These are phyloP conservation scores for Gonium pectorale DNA, from an alignment of 139 green algal species.

Conservation along the genomic window DNA sequence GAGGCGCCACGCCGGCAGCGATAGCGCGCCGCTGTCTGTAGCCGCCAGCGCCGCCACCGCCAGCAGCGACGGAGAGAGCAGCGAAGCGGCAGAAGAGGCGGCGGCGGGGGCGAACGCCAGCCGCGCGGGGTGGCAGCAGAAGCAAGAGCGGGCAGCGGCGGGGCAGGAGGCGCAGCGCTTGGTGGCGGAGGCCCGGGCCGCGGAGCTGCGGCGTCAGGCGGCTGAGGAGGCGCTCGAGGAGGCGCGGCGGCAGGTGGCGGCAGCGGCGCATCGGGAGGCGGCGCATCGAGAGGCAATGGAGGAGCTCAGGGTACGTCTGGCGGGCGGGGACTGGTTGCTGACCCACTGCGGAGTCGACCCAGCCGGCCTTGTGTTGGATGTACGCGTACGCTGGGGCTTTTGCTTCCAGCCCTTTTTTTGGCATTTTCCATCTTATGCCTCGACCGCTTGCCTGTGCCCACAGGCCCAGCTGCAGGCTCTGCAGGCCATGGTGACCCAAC, in stretches of 20 bases:
- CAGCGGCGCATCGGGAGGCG: slow-evolving; percentile 2
- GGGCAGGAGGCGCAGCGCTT: background rate
- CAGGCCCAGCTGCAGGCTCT: slow-evolving; percentile 27
- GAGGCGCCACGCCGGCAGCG: background rate
- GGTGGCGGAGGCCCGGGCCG: background rate
- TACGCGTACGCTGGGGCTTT: too few relatives aligned
- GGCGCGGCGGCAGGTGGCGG: background rate
- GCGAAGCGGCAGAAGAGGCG: background rate
- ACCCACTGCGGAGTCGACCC: too few relatives aligned
- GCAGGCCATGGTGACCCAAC: slow-evolving; percentile 1
- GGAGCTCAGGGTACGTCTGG: slow-evolving; percentile 4
- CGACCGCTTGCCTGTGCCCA: too few relatives aligned
- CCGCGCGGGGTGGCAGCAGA: background rate
- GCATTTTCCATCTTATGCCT: too few relatives aligned
- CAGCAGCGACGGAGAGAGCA: background rate
- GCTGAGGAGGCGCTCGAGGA: slow-evolving; percentile 8
- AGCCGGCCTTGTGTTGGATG: too few relatives aligned
- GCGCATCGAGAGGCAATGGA: slow-evolving; percentile 9
- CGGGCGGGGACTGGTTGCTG: too few relatives aligned
- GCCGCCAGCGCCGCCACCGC: background rate
- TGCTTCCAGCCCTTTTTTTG: too few relatives aligned
- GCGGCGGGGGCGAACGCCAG: background rate
- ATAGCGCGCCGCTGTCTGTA: background rate
- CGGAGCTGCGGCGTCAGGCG: background rate
- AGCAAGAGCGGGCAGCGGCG: background rate